Conservation (phyloP, 371 early-diverging fungal species). For the Rhizopus stolonifer region DNA sequence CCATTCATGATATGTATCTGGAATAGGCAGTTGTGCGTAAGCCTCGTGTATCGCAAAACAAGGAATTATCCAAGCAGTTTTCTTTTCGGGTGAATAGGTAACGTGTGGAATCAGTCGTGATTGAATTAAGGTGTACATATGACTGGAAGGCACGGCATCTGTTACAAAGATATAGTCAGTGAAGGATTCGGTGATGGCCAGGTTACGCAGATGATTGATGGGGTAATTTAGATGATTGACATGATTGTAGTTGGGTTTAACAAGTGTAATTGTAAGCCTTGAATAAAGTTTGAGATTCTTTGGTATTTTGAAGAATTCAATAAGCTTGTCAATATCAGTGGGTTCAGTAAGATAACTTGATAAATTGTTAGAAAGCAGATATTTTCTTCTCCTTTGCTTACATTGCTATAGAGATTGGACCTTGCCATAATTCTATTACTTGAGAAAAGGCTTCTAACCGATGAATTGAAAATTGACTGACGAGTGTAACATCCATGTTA, state of each 20-base stretch:
- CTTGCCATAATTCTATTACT: conserved; percentile 51
- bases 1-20: conserved; percentile 45
- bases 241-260: conserved; percentile 52
- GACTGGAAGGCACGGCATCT: conserved; percentile 56
- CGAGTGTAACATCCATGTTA: conserved; percentile 43
- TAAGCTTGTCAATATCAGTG: conserved; percentile 41
- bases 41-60: conserved; percentile 54
- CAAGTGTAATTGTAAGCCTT: conserved; percentile 35
- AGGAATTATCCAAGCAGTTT: conserved; percentile 55
- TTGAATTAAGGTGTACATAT: conserved; percentile 38
- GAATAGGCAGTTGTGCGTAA: conserved; percentile 31
- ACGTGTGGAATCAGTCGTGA: conserved; percentile 30
- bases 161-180: conserved; percentile 59
- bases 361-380: neutral
- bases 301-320: conserved; percentile 42
- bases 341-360: conserved; percentile 56
- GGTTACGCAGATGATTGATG: conserved; percentile 64
- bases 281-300: conserved; percentile 27
- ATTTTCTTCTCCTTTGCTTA: conserved; percentile 19
- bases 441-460: conserved; percentile 53
- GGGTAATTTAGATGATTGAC: conserved; percentile 52
- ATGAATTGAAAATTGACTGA: conserved; percentile 64
- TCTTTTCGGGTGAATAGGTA: conserved; percentile 7
- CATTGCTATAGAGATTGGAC: conserved; percentile 61
- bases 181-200: conserved; percentile 48